phyloP scores from a whole-genome alignment of 352 stramenopile species.

The Globisporangium iwayamae region DNA sequence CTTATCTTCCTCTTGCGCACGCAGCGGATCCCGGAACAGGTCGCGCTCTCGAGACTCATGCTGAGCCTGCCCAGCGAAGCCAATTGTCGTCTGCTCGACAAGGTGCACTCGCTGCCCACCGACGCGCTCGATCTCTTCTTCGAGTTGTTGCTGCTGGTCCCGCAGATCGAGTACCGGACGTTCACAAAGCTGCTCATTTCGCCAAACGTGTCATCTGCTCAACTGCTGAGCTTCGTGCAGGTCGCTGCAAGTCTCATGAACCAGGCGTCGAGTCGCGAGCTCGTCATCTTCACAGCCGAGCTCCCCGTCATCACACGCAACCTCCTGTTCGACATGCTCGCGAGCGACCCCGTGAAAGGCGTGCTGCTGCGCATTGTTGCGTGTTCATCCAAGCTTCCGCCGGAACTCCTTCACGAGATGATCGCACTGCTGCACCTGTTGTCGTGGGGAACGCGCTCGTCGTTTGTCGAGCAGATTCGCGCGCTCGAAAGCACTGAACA shows the following conservation, averaged over 20 bases:
- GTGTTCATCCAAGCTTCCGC: conserved; percentile 35
- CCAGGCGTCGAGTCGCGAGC: conserved; percentile 58
- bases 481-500: conserved; percentile 35
- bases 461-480: conserved; percentile 60
- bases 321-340: conserved; percentile 51
- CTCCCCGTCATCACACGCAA: conserved; percentile 35
- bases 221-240: conserved; percentile 42
- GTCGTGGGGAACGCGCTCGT: conserved; percentile 48
- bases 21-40: conserved; percentile 54
- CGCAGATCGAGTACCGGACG: conserved; percentile 56
- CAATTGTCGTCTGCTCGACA: conserved; percentile 44
- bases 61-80: conserved; percentile 39
- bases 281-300: conserved; percentile 55
- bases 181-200: conserved; percentile 52
- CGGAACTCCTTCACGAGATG: conserved; percentile 38
- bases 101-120: conserved; percentile 31
- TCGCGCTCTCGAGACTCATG: conserved; percentile 57
- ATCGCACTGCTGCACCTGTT: conserved; percentile 45
- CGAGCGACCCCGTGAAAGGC: conserved; percentile 37
- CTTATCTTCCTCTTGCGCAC: conserved; percentile 51
- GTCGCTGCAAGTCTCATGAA: conserved; percentile 69
- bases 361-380: conserved; percentile 59
- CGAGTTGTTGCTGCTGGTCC: conserved; percentile 54
- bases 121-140: conserved; percentile 63
- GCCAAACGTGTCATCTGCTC: conserved; percentile 30